Base-by-base conservation (phyloP, 257 asterid species). In the Lycium barbarum region DNA sequence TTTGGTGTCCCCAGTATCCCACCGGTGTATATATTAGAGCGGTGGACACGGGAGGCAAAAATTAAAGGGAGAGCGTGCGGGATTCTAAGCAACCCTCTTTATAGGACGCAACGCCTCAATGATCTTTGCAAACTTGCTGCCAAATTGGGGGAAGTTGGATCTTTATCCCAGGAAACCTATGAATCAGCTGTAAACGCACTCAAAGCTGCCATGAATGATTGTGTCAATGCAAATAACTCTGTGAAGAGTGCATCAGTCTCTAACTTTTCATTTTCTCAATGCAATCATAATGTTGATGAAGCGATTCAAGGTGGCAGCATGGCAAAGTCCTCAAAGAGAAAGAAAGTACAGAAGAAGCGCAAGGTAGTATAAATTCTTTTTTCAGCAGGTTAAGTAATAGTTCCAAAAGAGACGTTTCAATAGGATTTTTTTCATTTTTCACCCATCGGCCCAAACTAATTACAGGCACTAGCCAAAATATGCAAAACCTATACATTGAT, bases 41-140 rank as follows among this genome's bases (percentile, higher is more conserved):
- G 91, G 74, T 91, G 91, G 95, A 89, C 93, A 62, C 80, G 12
- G 61, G 81, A 81, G 15, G 93, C 90, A 54, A 91, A 87, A 83
- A 71, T 76, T 71, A 65, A 84, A 62, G 86, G 84, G 74, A 81
- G 22, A 49, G 49, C 87, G 45, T 47, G 20, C 66, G 71, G 54
- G 84, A 83, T 80, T 78, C 82, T 87, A 71, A 55, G 65, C 73
- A 71, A 45, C 63, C 81, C 74, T 14, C 57, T 73, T n/a, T 58
- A 40, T 38, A 85, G 93, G 89, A 84, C 88, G 66, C 87, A 90
- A 57, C 91, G 93, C 74, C 79, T 89, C 80, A 87, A 88, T 84
- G 89, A 89, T 87, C 86, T 90, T 22, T 90, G 93, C 84, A 86
- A 84, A 89, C 89, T 87, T 67, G 89, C 90, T 79, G 38, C 72